Evolutionary conservation across 2,329 filamentous ascomycete genomes (phyloP).

Genomic region (Aotearoamyces nothofagi): DNA sequence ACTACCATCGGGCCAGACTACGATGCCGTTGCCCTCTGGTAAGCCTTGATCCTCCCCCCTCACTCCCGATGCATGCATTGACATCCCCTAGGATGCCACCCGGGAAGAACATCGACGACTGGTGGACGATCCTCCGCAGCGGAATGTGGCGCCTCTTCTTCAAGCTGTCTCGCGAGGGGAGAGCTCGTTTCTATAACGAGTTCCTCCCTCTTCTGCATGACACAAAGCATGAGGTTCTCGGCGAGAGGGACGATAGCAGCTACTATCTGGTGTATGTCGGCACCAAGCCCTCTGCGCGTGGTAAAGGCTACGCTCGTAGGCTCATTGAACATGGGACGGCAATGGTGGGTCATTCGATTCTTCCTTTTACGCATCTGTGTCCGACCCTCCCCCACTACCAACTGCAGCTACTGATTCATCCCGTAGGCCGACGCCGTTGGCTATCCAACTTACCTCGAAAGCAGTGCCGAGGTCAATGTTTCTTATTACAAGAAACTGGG

Average conservation of each 20-base stretch:
- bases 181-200: slow-evolving; percentile 60
- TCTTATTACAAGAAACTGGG: slow-evolving; percentile 62
- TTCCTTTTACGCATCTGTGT: slow-evolving; percentile 1
- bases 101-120: slow-evolving; percentile 57
- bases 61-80: not conserved
- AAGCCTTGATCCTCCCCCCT: slow-evolving; percentile 17
- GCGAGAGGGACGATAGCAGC: slow-evolving; percentile 46
- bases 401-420: slow-evolving; percentile 2
- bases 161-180: slow-evolving; percentile 57
- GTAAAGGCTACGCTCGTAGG: slow-evolving; percentile 58
- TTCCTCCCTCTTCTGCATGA: slow-evolving; percentile 61
- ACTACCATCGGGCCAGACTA: slow-evolving; percentile 62
- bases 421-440: slow-evolving; percentile 50
- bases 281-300: slow-evolving; percentile 53
- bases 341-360: slow-evolving; percentile 30
- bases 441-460: slow-evolving; percentile 63
- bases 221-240: slow-evolving; percentile 55
- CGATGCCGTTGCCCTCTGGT: slow-evolving; percentile 70
- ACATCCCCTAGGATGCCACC: slow-evolving; percentile 50
- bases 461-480: slow-evolving; percentile 52
- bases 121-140: slow-evolving; percentile 54
- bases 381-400: not conserved
- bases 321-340: slow-evolving; percentile 55
- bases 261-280: slow-evolving; percentile 81
- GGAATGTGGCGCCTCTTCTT: slow-evolving; percentile 68